A percentile compares a stretch with the other conserved stretches of the same genome.
Conservation (phyloP, 306 rosid genomes). For the Lathyrus aphaca region DNA sequence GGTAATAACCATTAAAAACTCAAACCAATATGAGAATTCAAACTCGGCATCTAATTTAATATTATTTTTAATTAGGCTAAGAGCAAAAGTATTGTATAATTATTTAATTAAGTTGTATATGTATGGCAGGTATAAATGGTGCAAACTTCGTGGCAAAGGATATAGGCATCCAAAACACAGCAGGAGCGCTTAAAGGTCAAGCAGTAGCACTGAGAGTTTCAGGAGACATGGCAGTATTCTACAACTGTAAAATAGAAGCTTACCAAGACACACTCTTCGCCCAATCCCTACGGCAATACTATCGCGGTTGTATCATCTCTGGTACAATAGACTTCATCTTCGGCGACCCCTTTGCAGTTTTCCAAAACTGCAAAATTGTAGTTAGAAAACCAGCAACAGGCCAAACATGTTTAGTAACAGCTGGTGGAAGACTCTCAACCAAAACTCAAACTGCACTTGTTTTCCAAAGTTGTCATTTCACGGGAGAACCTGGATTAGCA, state of each 20-base stretch:
- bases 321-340: conserved; percentile 61
- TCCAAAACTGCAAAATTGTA: conserved; percentile 64
- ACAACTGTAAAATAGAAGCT: conserved; percentile 49
- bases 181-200: conserved; percentile 47
- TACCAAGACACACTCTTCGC: conserved; percentile 56
- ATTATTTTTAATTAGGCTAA: no score
- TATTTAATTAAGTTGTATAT: not conserved
- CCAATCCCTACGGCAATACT: conserved; percentile 57
- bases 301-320: conserved; percentile 47
- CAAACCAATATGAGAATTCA: no score
- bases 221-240: conserved; percentile 49
- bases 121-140: conserved; percentile 54
- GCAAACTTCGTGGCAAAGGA: conserved; percentile 62
- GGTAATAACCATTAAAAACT: no score
- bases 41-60: no score
- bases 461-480: conserved; percentile 61
- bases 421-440: conserved; percentile 55
- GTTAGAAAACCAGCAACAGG: conserved; percentile 47
- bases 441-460: conserved; percentile 43
- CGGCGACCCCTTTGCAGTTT: conserved; percentile 46
- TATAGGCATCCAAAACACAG: conserved; percentile 65
- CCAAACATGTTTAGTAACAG: conserved; percentile 61
- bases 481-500: conserved; percentile 32
- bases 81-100: no score
- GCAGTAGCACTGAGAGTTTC: conserved; percentile 58